These are phyloP conservation scores for Epichloe bromicola DNA, from an alignment of 2,329 filamentous ascomycete genomes.

Conservation along the genomic window DNA sequence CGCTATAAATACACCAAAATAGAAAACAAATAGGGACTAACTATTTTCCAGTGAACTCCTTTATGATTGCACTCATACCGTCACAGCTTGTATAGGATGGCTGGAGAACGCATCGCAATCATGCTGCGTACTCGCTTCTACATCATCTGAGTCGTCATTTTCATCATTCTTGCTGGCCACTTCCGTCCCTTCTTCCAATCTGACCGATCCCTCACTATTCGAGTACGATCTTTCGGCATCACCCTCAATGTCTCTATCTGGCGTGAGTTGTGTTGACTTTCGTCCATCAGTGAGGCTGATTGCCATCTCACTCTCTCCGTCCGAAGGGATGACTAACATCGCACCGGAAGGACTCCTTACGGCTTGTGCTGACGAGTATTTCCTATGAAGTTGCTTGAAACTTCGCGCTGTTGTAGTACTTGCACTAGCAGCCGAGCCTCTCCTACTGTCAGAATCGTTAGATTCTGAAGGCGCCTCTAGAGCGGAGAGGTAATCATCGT, in stretches of 20 bases:
- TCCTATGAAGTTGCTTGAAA: slow-evolving; percentile 48
- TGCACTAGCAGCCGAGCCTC: slow-evolving; percentile 49
- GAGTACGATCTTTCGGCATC: neutral
- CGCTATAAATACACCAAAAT: slow-evolving; percentile 14
- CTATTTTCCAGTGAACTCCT: neutral
- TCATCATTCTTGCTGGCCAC: neutral
- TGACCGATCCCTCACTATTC: neutral
- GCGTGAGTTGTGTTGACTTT: slow-evolving; percentile 40
- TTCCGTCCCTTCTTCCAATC: neutral
- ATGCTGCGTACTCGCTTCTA: slow-evolving; percentile 12
- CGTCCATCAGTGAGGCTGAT: slow-evolving; percentile 47
- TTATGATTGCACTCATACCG: slow-evolving; percentile 14
- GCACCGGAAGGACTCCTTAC: slow-evolving; percentile 29
- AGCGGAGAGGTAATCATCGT: slow-evolving; percentile 42
- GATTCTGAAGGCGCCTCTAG: slow-evolving; percentile 30
- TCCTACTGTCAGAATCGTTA: slow-evolving; percentile 34
- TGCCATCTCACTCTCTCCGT: slow-evolving; percentile 47
- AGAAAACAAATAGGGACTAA: slow-evolving; percentile 8
- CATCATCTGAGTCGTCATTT: neutral
- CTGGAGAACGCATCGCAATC: slow-evolving; percentile 17
- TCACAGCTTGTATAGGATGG: slow-evolving; percentile 19
- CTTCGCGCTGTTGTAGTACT: slow-evolving; percentile 56
- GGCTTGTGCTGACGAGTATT: slow-evolving; percentile 41
- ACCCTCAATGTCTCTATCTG: slow-evolving; percentile 21
- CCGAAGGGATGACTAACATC: slow-evolving; percentile 34